Conservation (phyloP, 2,329 filamentous ascomycete species). For the Fusarium lyarnte region DNA sequence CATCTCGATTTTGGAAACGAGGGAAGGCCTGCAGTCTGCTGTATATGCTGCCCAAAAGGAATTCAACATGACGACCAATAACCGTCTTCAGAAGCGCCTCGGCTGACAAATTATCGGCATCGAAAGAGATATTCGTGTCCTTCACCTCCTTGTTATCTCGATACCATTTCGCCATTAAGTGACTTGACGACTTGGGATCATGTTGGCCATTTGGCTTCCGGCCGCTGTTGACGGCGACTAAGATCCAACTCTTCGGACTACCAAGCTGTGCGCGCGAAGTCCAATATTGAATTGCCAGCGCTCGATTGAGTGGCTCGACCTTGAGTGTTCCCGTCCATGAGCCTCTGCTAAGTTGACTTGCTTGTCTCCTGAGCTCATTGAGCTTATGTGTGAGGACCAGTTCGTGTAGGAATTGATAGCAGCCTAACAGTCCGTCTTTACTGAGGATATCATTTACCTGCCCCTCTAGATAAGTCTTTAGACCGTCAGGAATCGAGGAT, state of each 20-base stretch:
- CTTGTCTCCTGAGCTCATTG: conserved; percentile 81
- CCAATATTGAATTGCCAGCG: conserved; percentile 93
- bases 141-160: conserved; percentile 80
- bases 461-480: conserved; percentile 74
- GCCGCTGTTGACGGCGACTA: conserved; percentile 82
- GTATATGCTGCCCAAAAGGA: conserved; percentile 75
- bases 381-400: conserved; percentile 92
- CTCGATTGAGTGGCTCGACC: conserved; percentile 82
- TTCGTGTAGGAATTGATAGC: conserved; percentile 88
- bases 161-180: conserved; percentile 80
- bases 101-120: conserved; percentile 74
- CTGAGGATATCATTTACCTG: conserved; percentile 77
- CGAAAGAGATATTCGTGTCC: conserved; percentile 72
- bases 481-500: conserved; percentile 65
- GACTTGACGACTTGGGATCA: conserved; percentile 60
- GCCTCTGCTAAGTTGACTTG: conserved; percentile 71
- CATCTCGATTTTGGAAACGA: conserved; percentile 68
- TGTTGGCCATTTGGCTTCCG: conserved; percentile 53
- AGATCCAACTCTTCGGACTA: conserved; percentile 86
- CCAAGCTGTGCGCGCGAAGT: conserved; percentile 60
- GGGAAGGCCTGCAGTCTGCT: conserved; percentile 66
- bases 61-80: conserved; percentile 77
- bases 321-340: conserved; percentile 83
- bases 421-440: conserved; percentile 77
- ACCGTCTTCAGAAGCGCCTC: conserved; percentile 78